These are phyloP conservation scores for Talaromyces adpressus DNA, from an alignment of 495 filamentous ascomycete species.

Conservation along the genomic window DNA sequence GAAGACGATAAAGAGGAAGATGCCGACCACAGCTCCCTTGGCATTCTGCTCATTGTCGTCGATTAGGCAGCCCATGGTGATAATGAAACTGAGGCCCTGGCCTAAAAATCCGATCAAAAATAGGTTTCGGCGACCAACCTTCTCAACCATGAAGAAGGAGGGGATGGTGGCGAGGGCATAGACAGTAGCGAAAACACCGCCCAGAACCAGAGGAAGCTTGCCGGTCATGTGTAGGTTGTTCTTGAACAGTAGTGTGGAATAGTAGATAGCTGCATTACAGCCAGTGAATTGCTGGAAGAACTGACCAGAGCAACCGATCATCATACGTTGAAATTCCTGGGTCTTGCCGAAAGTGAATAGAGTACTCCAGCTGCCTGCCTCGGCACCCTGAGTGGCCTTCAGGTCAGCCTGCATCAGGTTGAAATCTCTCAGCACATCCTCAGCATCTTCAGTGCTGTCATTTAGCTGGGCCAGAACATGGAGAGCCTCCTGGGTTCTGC, in stretches of 20 bases:
- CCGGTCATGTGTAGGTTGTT: conserved; percentile 23
- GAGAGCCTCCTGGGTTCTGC: conserved; percentile 35
- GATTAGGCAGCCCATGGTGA: conserved; percentile 41
- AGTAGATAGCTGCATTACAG: conserved; percentile 26
- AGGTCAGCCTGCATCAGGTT: conserved; percentile 24
- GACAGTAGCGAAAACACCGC: conserved; percentile 11
- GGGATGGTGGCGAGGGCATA: conserved; percentile 20
- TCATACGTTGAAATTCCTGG: conserved; percentile 43
- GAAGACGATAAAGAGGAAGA: conserved; percentile 50
- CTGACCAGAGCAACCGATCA: conserved; percentile 46
- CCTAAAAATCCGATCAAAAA: conserved; percentile 42
- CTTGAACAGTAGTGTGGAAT: conserved; percentile 16
- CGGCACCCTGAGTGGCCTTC: conserved; percentile 37
- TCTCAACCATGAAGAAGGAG: conserved; percentile 46
- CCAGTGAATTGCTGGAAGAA: conserved; percentile 46
- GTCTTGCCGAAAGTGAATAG: conserved; percentile 33
- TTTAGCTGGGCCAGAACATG: conserved; percentile 36
- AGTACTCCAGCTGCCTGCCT: conserved; percentile 24
- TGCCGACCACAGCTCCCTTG: conserved; percentile 48
- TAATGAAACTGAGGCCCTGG: conserved; percentile 32
- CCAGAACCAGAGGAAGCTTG: conserved; percentile 32
- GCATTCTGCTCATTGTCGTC: conserved; percentile 39
- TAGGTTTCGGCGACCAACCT: conserved; percentile 44
- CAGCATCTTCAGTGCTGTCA: conserved; percentile 24
- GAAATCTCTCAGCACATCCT: conserved; percentile 31